These are phyloP conservation scores for Penicillium sp. DNA, from an alignment of 2,329 filamentous ascomycete genomes.

Conservation along the genomic window DNA sequence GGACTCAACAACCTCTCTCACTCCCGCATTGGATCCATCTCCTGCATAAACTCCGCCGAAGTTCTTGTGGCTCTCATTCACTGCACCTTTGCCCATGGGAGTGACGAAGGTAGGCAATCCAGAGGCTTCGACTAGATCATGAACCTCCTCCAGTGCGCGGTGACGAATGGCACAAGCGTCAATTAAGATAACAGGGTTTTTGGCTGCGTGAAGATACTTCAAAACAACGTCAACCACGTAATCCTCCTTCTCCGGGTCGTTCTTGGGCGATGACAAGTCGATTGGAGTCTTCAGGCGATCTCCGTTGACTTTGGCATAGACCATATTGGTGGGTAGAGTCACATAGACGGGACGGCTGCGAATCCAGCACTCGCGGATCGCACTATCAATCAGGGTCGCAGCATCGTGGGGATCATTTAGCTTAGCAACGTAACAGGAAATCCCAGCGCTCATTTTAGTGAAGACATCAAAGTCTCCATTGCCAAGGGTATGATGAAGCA, in stretches of 20 bases:
- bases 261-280: constrained; percentile 63
- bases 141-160: constrained; percentile 69
- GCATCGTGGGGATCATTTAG: constrained; percentile 70
- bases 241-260: constrained; percentile 70
- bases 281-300: constrained; percentile 69
- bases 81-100: constrained; percentile 83
- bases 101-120: constrained; percentile 81
- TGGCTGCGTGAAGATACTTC: constrained; percentile 69
- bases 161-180: constrained; percentile 83
- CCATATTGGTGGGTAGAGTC: constrained; percentile 78
- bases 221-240: constrained; percentile 81
- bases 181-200: constrained; percentile 75
- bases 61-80: constrained; percentile 72
- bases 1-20: constrained; percentile 41
- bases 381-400: constrained; percentile 73
- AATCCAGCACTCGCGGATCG: constrained; percentile 72
- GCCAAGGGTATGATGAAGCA: constrained; percentile 68
- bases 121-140: constrained; percentile 70
- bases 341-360: constrained; percentile 80
- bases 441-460: constrained; percentile 70
- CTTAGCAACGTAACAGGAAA: constrained; percentile 71
- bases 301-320: constrained; percentile 73
- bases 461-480: constrained; percentile 84
- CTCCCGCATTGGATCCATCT: constrained; percentile 63
- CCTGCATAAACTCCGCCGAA: constrained; percentile 86